Evolutionary conservation across 2,329 filamentous ascomycete genomes (phyloP).

Genomic region (Clonostachys solani): DNA sequence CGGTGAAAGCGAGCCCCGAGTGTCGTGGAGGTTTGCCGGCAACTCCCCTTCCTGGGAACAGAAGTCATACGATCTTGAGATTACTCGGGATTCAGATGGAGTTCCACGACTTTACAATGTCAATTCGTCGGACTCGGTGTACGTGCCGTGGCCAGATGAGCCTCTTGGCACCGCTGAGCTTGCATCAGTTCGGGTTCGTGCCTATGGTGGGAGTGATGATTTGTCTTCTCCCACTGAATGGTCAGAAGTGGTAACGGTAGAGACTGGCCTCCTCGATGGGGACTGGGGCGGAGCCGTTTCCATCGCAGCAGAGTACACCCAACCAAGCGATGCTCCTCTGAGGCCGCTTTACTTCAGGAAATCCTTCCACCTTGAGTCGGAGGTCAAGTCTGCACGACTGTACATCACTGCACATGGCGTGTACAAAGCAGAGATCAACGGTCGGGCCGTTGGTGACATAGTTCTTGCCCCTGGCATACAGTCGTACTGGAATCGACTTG

Average conservation of each 20-base stretch:
- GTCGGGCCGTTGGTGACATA: constrained; percentile 27
- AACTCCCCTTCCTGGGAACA: constrained; percentile 34
- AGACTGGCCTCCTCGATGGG: constrained; percentile 23
- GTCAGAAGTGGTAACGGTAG: constrained; percentile 22
- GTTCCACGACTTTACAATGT: constrained; percentile 11
- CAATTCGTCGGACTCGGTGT: constrained; percentile 29
- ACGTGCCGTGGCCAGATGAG: constrained; percentile 37
- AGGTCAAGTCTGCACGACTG: constrained; percentile 29
- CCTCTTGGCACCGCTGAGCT: constrained; percentile 21
- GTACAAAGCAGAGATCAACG: constrained; percentile 43
- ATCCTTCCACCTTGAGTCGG: constrained; percentile 15
- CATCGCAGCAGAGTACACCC: constrained; percentile 21
- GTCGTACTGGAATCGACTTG: constrained; percentile 41
- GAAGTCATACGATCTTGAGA: constrained; percentile 35
- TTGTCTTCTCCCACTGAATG: constrained; percentile 9
- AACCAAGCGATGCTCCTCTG: constrained; percentile 17
- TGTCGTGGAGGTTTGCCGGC: constrained; percentile 40
- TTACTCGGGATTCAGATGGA: constrained; percentile 14
- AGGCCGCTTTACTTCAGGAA: constrained; percentile 25
- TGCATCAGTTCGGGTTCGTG: constrained; percentile 25
- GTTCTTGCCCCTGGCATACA: constrained; percentile 48
- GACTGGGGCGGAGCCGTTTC: constrained; percentile 21
- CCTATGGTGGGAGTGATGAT: constrained; percentile 16
- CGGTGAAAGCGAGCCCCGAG: constrained; percentile 32
- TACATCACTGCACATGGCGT: constrained; percentile 42